phyloP scores from a whole-genome alignment of 2,329 filamentous ascomycete genomes.

The Cladosporium cucumerinum region DNA sequence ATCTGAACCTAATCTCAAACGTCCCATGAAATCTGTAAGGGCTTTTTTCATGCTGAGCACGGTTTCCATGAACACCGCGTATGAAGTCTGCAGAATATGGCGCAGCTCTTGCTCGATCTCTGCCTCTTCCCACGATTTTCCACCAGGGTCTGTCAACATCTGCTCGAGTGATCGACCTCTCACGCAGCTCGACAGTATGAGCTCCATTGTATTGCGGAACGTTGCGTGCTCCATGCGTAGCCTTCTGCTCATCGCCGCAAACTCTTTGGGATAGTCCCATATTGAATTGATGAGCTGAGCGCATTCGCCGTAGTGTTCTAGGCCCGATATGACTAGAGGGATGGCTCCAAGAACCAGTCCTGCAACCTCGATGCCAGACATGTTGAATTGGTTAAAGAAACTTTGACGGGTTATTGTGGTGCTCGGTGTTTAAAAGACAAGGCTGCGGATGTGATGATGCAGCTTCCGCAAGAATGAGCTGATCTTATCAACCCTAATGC shows the following conservation, averaged over 20 bases:
- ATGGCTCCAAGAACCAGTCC: conserved; percentile 31
- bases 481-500: no score
- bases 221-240: conserved; percentile 28
- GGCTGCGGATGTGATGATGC: no score
- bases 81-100: conserved; percentile 1
- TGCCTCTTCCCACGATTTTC: conserved; percentile 21
- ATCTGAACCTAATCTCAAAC: neutral
- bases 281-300: conserved; percentile 31
- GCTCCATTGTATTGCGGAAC: conserved; percentile 31
- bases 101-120: conserved; percentile 5
- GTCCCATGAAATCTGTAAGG: neutral
- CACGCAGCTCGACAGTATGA: conserved; percentile 27
- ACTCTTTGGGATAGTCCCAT: conserved; percentile 25
- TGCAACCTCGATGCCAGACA: conserved; percentile 28
- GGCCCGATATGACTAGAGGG: conserved; percentile 31
- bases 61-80: neutral
- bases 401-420: no score
- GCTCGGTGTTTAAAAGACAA: no score
- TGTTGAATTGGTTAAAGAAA: neutral
- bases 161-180: conserved; percentile 24
- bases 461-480: no score
- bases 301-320: conserved; percentile 35
- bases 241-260: conserved; percentile 26
- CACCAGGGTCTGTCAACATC: conserved; percentile 26
- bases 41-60: neutral